Percentiles rank a stretch among this genome's conserved stretches.
Conservation (phyloP, 306 rosid species). For the Sophora flavescens region DNA sequence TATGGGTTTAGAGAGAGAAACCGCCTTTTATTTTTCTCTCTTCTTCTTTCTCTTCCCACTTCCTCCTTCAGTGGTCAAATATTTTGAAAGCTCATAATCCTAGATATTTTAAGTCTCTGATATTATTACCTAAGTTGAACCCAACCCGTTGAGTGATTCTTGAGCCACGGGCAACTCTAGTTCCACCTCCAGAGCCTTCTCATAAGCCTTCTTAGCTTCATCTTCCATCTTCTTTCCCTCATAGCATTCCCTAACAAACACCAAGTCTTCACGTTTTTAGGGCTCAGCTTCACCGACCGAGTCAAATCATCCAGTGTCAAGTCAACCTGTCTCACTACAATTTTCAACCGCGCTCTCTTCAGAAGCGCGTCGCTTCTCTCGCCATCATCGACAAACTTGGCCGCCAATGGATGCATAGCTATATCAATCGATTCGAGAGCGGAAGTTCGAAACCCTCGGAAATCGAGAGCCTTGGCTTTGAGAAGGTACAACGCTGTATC, state of each 20-base stretch:
- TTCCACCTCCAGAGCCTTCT: conserved; percentile 69
- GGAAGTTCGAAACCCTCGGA: conserved; percentile 75
- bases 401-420: conserved; percentile 86
- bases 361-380: too few relatives aligned
- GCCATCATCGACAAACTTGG: too few relatives aligned
- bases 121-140: conserved; percentile 31
- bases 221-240: conserved; percentile 73
- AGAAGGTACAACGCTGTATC: conserved; percentile 56
- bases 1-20: too few relatives aligned
- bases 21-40: too few relatives aligned
- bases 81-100: not conserved
- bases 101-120: not conserved
- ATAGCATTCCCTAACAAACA: conserved; percentile 71
- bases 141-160: conserved; percentile 68
- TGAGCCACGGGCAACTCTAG: conserved; percentile 57
- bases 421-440: conserved; percentile 80
- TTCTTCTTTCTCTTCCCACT: too few relatives aligned
- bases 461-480: conserved; percentile 67
- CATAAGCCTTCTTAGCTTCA: conserved; percentile 78
- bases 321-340: conserved; percentile 63
- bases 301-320: conserved; percentile 71
- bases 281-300: conserved; percentile 63
- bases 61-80: not conserved
- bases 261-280: conserved; percentile 64
- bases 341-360: too few relatives aligned